These are phyloP conservation scores for Xylariaceae sp. DNA, from an alignment of 2,329 filamentous ascomycete species.

Conservation along the genomic window DNA sequence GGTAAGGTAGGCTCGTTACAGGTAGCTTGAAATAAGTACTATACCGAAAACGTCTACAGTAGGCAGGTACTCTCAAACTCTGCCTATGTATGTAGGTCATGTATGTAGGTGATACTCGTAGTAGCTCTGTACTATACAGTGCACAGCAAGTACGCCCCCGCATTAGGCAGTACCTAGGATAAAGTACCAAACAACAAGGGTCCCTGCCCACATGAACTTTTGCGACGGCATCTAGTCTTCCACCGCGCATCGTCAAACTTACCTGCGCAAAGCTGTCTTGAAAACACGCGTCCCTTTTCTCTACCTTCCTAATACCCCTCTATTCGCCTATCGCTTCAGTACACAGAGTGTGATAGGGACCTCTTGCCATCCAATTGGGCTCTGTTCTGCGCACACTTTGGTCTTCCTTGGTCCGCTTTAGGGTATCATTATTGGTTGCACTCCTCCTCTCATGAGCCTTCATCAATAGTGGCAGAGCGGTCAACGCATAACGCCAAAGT, in stretches of 20 bases:
- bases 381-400: not conserved
- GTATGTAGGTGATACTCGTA: too few species aligned
- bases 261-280: slow-evolving; percentile 14
- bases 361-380: not conserved
- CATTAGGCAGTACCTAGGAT: not conserved
- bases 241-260: slow-evolving; percentile 19
- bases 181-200: slow-evolving; percentile 4
- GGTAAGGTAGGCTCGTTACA: too few species aligned
- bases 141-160: too few species aligned
- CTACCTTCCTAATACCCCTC: not conserved
- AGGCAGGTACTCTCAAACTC: too few species aligned
- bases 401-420: not conserved
- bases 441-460: slow-evolving; percentile 1
- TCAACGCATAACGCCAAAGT: not conserved
- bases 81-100: too few species aligned
- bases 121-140: too few species aligned
- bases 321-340: not conserved
- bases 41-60: too few species aligned
- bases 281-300: slow-evolving; percentile 7
- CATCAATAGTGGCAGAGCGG: not conserved
- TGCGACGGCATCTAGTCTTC: slow-evolving; percentile 23
- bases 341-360: too few species aligned
- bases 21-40: too few species aligned
- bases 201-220: slow-evolving; percentile 4
- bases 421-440: slow-evolving; percentile 6